These are phyloP conservation scores for Pugionium dolabratum DNA, from an alignment of 345 rosid species.

Conservation along the genomic window DNA sequence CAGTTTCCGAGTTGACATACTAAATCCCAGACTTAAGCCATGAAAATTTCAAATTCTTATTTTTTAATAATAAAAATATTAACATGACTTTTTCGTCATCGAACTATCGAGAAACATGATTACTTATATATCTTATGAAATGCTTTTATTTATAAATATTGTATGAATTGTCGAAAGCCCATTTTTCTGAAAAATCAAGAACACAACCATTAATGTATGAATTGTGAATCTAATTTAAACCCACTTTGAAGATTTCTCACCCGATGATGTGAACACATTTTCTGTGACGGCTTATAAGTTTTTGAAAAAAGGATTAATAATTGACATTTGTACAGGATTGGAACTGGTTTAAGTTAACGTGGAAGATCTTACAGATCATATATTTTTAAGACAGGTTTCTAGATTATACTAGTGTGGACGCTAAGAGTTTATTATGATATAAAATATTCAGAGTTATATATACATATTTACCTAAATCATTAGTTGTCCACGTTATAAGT, in stretches of 20 bases:
- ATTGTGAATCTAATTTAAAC: conserved; percentile 28
- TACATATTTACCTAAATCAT: background rate
- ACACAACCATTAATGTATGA: conserved; percentile 1
- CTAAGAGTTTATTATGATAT: conserved; percentile 1
- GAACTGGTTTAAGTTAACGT: conserved; percentile 17
- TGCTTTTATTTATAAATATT: too few species aligned
- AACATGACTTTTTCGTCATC: conserved; percentile 2
- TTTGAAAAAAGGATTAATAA: background rate
- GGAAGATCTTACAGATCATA: conserved; percentile 20
- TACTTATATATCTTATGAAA: too few species aligned
- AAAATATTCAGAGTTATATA: background rate
- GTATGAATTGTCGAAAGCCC: conserved; percentile 15
- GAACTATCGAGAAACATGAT: conserved; percentile 14
- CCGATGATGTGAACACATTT: conserved; percentile 34
- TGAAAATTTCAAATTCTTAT: background rate
- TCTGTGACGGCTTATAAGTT: background rate
- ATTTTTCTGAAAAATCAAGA: background rate
- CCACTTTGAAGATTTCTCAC: conserved; percentile 29
- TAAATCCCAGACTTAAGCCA: conserved; percentile 4
- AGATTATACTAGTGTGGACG: conserved; percentile 15
- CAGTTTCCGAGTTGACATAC: conserved; percentile 25
- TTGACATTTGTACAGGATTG: conserved; percentile 7
- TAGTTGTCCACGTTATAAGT: background rate
- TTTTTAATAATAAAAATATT: background rate
- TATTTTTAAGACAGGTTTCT: conserved; percentile 13